Percentiles rank a stretch among this genome's conserved stretches.
These are phyloP conservation scores for Podospora appendiculata DNA, from an alignment of 495 filamentous ascomycete genomes.

Conservation along the genomic window DNA sequence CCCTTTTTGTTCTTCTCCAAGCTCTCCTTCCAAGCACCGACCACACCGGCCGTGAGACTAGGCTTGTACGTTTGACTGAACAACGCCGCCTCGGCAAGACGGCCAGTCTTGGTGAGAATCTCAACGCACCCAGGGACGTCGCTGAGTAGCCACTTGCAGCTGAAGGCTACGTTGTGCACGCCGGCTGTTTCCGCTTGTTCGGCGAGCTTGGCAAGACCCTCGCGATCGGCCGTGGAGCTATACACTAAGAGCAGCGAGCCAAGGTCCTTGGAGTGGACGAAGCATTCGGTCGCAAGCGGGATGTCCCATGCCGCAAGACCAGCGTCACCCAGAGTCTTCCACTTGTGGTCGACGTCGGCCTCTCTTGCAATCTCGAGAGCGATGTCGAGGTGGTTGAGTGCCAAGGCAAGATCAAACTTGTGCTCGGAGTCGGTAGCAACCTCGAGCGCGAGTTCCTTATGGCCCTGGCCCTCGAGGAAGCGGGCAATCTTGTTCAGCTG, in stretches of 20 bases:
- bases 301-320: slow-evolving; percentile 84
- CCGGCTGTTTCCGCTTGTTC: slow-evolving; percentile 66
- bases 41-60: slow-evolving; percentile 59
- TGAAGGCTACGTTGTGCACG: slow-evolving; percentile 87
- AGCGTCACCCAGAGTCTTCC: slow-evolving; percentile 92
- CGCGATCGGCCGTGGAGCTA: slow-evolving; percentile 67
- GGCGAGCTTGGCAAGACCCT: slow-evolving; percentile 64
- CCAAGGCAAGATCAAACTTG: slow-evolving; percentile 87
- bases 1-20: slow-evolving; percentile 75
- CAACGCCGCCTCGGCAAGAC: slow-evolving; percentile 77
- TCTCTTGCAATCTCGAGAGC: slow-evolving; percentile 77
- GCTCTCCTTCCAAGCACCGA: slow-evolving; percentile 68
- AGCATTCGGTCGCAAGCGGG: slow-evolving; percentile 83
- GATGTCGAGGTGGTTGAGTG: slow-evolving; percentile 73
- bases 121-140: slow-evolving; percentile 78
- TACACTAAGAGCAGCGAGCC: slow-evolving; percentile 83
- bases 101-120: slow-evolving; percentile 67
- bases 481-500: slow-evolving; percentile 96
- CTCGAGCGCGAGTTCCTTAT: slow-evolving; percentile 90
- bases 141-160: slow-evolving; percentile 77
- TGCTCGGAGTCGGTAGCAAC: slow-evolving; percentile 96
- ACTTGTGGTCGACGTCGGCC: slow-evolving; percentile 88
- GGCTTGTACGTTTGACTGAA: slow-evolving; percentile 95
- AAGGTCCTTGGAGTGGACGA: slow-evolving; percentile 78
- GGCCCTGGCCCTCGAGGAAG: slow-evolving; percentile 94